Conservation (phyloP, 768 basidiomycete genomes). For the Phallus indusiatus region DNA sequence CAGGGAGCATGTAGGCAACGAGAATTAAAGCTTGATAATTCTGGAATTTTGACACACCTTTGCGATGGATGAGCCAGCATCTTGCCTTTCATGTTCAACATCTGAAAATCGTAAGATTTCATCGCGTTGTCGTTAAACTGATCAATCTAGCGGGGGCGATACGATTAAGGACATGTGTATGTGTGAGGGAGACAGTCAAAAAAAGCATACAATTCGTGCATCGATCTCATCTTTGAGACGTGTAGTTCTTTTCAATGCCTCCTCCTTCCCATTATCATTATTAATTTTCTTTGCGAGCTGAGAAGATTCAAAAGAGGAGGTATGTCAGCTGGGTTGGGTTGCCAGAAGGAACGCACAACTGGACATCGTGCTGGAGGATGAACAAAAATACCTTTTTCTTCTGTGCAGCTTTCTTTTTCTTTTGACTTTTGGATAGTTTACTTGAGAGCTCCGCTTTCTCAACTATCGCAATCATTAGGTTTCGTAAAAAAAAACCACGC, state of each 20-base stretch:
- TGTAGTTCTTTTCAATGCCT: not conserved
- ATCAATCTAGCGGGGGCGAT: not conserved
- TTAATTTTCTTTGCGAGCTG: slow-evolving; percentile 7
- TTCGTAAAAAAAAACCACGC: slow-evolving; percentile 1
- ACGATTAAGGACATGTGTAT: not conserved
- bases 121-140: slow-evolving; percentile 5
- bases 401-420: slow-evolving; percentile 9
- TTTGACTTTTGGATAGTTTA: slow-evolving; percentile 8
- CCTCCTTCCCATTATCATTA: not conserved
- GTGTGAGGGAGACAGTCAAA: not conserved
- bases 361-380: not conserved
- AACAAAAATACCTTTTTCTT: slow-evolving; percentile 6
- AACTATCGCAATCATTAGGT: not conserved
- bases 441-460: slow-evolving; percentile 1
- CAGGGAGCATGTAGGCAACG: not conserved
- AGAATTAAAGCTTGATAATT: not conserved
- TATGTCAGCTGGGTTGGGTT: not conserved
- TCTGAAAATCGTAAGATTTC: slow-evolving; percentile 4
- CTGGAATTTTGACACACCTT: not conserved
- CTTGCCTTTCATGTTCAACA: slow-evolving; percentile 7
- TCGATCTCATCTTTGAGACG: slow-evolving; percentile 1
- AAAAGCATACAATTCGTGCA: slow-evolving; percentile 3
- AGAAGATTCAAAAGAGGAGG: not conserved
- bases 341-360: not conserved
- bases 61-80: slow-evolving; percentile 3